These are phyloP conservation scores for Lenwebbia sp. DNA, from an alignment of 345 rosid genomes.

Conservation along the genomic window DNA sequence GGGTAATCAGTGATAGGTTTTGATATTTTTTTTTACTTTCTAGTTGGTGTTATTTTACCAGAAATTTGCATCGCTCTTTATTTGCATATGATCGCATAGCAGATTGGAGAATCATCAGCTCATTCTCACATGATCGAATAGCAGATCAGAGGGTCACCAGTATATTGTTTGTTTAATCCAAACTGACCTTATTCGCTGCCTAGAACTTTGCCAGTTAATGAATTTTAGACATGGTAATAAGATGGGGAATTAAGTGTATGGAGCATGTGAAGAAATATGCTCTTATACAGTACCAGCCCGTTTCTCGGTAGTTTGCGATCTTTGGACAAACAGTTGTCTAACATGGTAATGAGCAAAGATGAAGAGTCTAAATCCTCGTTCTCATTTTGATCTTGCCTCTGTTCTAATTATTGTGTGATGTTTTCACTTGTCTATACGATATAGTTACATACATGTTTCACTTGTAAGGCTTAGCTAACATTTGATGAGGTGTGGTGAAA, in stretches of 20 bases:
- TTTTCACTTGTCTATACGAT: background rate
- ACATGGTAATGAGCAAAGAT: background rate
- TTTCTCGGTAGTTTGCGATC: background rate
- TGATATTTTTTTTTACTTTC: background rate
- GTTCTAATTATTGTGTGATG: background rate
- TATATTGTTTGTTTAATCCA: background rate
- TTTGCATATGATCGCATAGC: background rate
- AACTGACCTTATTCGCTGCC: background rate
- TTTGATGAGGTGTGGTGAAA: background rate
- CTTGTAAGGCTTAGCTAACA: background rate
- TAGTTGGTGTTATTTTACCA: background rate
- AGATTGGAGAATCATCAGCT: background rate
- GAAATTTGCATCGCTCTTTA: background rate
- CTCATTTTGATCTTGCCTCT: background rate
- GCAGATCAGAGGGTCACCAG: background rate
- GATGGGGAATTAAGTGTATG: background rate
- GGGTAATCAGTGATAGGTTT: background rate
- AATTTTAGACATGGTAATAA: background rate
- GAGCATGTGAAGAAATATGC: background rate
- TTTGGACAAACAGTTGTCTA: background rate
- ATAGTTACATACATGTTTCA: background rate
- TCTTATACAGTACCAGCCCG: background rate
- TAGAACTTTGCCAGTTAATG: background rate
- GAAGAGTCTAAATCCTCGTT: background rate
- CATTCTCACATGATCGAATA: background rate